phyloP scores from a whole-genome alignment of 495 filamentous ascomycete genomes.

The Penicillium longicatenatum region DNA sequence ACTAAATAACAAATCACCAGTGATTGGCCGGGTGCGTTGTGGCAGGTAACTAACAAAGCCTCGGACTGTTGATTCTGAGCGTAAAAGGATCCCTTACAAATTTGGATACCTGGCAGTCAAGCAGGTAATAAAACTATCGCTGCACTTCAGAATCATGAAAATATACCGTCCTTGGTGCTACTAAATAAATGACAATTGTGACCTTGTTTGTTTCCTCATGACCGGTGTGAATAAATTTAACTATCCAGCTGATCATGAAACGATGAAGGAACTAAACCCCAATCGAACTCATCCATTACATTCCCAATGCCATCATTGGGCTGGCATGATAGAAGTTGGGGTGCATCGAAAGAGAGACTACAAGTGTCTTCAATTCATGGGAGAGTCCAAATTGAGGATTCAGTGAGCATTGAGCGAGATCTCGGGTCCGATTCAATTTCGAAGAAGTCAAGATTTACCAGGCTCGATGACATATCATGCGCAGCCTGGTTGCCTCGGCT shows the following conservation, averaged over 20 bases:
- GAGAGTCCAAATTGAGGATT: neutral
- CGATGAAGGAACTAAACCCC: neutral
- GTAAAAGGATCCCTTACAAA: too few relatives aligned
- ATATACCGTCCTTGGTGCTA: too few relatives aligned
- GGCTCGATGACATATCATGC: neutral
- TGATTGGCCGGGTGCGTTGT: too few relatives aligned
- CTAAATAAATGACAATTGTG: too few relatives aligned
- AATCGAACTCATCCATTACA: neutral
- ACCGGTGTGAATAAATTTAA: neutral
- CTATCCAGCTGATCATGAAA: neutral
- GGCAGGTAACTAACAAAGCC: too few relatives aligned
- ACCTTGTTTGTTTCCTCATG: too few relatives aligned
- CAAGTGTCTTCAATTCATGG: neutral
- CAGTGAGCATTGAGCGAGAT: neutral
- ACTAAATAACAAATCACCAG: too few relatives aligned
- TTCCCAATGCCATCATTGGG: neutral
- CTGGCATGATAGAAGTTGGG: neutral
- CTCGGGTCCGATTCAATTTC: neutral
- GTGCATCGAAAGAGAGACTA: neutral
- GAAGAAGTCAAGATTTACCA: conserved; percentile 5
- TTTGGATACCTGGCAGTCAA: too few relatives aligned
- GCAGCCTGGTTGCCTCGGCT: too few relatives aligned
- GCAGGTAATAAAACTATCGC: too few relatives aligned
- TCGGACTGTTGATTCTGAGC: too few relatives aligned
- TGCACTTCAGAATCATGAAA: too few relatives aligned